Conservation (phyloP, 2,329 filamentous ascomycete genomes). For the Penicillium rolfsii region DNA sequence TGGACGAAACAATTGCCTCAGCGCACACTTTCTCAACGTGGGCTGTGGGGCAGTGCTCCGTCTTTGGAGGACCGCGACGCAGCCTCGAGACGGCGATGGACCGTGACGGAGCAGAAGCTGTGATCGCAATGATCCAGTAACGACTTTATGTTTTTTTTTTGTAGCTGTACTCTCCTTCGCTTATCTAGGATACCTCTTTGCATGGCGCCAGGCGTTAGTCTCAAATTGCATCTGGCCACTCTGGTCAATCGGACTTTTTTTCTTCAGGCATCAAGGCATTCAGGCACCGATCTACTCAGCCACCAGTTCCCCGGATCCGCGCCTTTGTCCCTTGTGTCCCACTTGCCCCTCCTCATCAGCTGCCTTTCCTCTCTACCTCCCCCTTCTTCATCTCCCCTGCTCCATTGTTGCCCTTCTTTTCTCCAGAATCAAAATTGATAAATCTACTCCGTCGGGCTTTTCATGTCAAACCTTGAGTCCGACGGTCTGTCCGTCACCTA, state of each 20-base stretch:
- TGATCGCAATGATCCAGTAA: conserved; percentile 12
- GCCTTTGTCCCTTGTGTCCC: conserved; percentile 7
- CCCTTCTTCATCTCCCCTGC: background rate
- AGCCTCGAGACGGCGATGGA: conserved; percentile 42
- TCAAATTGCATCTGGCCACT: conserved; percentile 3
- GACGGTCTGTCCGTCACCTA: conserved; percentile 48
- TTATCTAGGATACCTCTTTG: conserved; percentile 26
- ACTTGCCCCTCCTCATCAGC: conserved; percentile 15
- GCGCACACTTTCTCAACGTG: conserved; percentile 38
- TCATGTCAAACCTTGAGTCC: conserved; percentile 35
- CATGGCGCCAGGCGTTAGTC: conserved; percentile 26
- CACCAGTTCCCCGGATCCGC: conserved; percentile 22
- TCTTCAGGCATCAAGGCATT: conserved; percentile 9
- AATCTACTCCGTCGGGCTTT: background rate
- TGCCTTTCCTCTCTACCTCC: conserved; percentile 1
- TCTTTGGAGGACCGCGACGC: conserved; percentile 35
- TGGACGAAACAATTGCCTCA: conserved; percentile 33
- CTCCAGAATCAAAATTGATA: background rate
- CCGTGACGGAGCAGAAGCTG: conserved; percentile 40
- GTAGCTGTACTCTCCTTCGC: background rate
- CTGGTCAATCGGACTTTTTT: conserved; percentile 3
- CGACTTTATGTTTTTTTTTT: background rate
- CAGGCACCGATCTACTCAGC: conserved; percentile 11
- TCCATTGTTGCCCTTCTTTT: background rate
- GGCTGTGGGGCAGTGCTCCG: conserved; percentile 43